A percentile compares a stretch with the other conserved stretches of the same genome.
Evolutionary conservation across 352 stramenopile species (phyloP).

Genomic region (Phytophthora idaei): DNA sequence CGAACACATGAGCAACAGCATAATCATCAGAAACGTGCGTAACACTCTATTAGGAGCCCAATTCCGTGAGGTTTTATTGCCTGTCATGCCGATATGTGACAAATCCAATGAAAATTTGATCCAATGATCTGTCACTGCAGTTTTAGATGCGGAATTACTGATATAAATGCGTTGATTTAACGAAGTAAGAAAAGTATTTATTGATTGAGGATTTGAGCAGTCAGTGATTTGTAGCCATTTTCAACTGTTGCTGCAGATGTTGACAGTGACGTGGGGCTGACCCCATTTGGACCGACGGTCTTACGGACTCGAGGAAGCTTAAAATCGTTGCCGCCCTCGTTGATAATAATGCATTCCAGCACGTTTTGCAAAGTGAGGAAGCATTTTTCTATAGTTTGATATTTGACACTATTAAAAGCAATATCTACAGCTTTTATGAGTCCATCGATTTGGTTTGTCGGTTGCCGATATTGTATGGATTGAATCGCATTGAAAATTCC

Average conservation of each 20-base stretch:
- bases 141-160: not conserved
- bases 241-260: not conserved
- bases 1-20: not conserved
- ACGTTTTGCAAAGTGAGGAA: slow-evolving; percentile 5
- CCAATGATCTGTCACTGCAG: not conserved
- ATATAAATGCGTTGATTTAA: not conserved
- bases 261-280: not conserved
- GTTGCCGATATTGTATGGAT: not conserved
- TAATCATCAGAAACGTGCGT: not conserved
- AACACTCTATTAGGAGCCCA: not conserved
- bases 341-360: slow-evolving; percentile 4
- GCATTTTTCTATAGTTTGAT: not conserved
- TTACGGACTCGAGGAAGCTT: slow-evolving; percentile 7
- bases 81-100: not conserved
- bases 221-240: not conserved
- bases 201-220: not conserved
- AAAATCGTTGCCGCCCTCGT: slow-evolving; percentile 5
- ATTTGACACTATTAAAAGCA: not conserved
- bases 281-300: not conserved
- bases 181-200: not conserved
- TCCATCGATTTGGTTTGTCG: slow-evolving; percentile 1
- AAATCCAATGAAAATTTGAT: not conserved
- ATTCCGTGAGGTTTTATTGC: not conserved
- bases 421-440: not conserved
- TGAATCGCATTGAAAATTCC: slow-evolving; percentile 2